phyloP scores from a whole-genome alignment of 2,329 filamentous ascomycete genomes.

The Talaromyces sp. region DNA sequence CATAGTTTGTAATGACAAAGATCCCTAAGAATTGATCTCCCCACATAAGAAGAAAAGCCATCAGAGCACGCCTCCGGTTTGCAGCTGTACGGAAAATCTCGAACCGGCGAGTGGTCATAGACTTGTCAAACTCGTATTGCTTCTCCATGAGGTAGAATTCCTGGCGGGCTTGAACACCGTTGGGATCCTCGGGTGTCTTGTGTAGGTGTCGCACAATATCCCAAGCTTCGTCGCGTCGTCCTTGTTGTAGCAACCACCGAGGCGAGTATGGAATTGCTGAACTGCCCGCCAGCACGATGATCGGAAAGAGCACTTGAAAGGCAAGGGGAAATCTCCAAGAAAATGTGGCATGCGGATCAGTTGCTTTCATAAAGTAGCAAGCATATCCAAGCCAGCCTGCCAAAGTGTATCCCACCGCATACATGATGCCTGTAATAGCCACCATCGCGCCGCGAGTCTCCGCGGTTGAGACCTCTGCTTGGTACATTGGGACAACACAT shows the following conservation, averaged over 20 bases:
- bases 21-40: conserved; percentile 31
- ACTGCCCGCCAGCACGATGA: conserved; percentile 35
- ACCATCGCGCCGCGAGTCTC: conserved; percentile 37
- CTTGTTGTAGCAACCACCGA: conserved; percentile 41
- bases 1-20: conserved; percentile 34
- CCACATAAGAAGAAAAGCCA: conserved; percentile 38
- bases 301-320: conserved; percentile 36
- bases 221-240: conserved; percentile 34
- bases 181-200: conserved; percentile 31
- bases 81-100: conserved; percentile 39
- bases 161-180: conserved; percentile 32
- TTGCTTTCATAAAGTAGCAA: conserved; percentile 32
- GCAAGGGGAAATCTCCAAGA: conserved; percentile 45
- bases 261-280: conserved; percentile 39
- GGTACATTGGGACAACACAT: conserved; percentile 20
- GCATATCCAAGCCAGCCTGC: conserved; percentile 38
- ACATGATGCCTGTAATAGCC: conserved; percentile 37
- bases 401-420: conserved; percentile 36
- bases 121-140: conserved; percentile 37
- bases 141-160: conserved; percentile 42
- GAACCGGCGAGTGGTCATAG: conserved; percentile 28
- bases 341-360: conserved; percentile 27
- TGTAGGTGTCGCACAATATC: conserved; percentile 41
- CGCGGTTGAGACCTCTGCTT: conserved; percentile 36
- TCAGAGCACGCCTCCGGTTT: conserved; percentile 35